Conservation (phyloP, 2,329 filamentous ascomycete genomes). For the Curvularia spicifera region DNA sequence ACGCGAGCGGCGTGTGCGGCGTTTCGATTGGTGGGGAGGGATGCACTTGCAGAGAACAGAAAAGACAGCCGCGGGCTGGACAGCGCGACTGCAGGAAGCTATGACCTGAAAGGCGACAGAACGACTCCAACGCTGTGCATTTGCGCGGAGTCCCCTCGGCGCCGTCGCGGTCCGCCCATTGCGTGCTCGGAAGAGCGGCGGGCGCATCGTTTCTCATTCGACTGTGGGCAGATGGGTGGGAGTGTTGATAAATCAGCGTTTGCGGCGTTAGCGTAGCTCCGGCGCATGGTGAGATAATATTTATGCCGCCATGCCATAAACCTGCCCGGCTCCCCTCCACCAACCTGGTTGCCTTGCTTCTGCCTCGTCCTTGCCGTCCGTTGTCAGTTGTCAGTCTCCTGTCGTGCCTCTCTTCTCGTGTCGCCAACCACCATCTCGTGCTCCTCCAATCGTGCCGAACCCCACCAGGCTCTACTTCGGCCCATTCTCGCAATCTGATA, state of each 20-base stretch:
- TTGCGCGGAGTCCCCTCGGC: slow-evolving; percentile 26
- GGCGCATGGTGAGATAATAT: slow-evolving; percentile 27
- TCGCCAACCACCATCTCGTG: background rate
- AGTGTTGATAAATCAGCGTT: slow-evolving; percentile 20
- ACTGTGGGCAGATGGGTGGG: slow-evolving; percentile 30
- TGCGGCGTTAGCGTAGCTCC: slow-evolving; percentile 27
- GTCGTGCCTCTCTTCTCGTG: background rate
- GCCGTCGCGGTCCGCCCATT: slow-evolving; percentile 4
- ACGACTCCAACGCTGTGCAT: slow-evolving; percentile 13
- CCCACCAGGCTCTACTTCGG: slow-evolving; percentile 1
- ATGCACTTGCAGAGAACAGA: slow-evolving; percentile 23
- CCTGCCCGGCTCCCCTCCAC: slow-evolving; percentile 15
- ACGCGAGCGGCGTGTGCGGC: slow-evolving; percentile 22
- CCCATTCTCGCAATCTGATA: slow-evolving; percentile 1
- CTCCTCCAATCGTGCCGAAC: background rate
- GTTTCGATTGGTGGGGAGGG: slow-evolving; percentile 32
- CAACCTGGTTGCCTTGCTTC: slow-evolving; percentile 12
- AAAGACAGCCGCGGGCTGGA: slow-evolving; percentile 21
- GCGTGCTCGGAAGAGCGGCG: background rate
- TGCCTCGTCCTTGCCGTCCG: slow-evolving; percentile 2
- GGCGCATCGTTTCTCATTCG: slow-evolving; percentile 26
- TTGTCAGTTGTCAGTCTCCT: background rate
- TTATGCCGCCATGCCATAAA: slow-evolving; percentile 29
- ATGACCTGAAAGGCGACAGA: slow-evolving; percentile 27
- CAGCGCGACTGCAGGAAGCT: slow-evolving; percentile 27